Base-by-base conservation (phyloP, 148 eudicot species). In the Pharnaceum exiguum region DNA sequence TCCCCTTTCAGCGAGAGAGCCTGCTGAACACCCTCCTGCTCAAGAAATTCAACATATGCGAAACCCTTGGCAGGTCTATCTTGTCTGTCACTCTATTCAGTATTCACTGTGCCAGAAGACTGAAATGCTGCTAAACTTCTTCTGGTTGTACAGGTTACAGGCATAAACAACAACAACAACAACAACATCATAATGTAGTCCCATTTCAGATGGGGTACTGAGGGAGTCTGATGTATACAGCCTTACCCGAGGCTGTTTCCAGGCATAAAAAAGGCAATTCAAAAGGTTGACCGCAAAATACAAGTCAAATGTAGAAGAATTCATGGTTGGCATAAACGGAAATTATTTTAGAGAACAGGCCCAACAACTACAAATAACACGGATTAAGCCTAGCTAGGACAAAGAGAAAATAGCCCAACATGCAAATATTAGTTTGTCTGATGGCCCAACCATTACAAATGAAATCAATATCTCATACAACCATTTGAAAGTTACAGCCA, bases 121-220 rank as follows among this genome's bases (percentile, higher is more conserved):
- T n/a, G n/a, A n/a, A 90, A 75, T 90, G 97, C 75, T 90, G 95
- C 82, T 90, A 95, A 71, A 90, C 95, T 77, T 90, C 97, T 80
- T 90, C 97, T 17, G 95, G n/a, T n/a, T n/a, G n/a, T n/a, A n/a
- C n/a, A n/a, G 95, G 38, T 93, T 90, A 78, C 97, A 90, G 3
- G 97, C 93, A 73, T 90, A 90, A 66, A 87, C 95, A 77, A 90
- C 97, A n/a, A n/a, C n/a, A n/a, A n/a, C n/a, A n/a, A n/a, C n/a
- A n/a, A n/a, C n/a, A n/a, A n/a, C n/a, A n/a, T n/a, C n/a, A n/a
- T n/a, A n/a, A n/a, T n/a, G n/a, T n/a, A n/a, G n/a, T n/a, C n/a
- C n/a, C n/a, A n/a, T n/a, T n/a, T n/a, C n/a, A n/a, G n/a, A n/a
- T n/a, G n/a, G n/a, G n/a, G n/a, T n/a, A n/a, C n/a, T n/a, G n/a